Evolutionary conservation across 441 rosid species (phyloP), one percentile per base, ranked within the genome.

Genomic region (Erodium trifolium): DNA sequence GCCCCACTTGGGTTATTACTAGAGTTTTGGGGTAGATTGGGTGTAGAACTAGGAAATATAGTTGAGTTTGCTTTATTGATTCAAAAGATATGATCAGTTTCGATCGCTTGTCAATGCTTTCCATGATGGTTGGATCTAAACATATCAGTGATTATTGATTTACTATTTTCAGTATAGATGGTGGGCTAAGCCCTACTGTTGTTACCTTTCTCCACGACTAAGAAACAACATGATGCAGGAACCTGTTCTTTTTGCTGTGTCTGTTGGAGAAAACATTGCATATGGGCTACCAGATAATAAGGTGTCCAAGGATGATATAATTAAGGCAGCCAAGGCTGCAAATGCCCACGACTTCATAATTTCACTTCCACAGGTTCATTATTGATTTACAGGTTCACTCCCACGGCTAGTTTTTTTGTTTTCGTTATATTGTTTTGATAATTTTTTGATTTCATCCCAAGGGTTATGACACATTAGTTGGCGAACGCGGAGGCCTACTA

Each of bases 301-400:
- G 41, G 96, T 91, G 71, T 93, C 94, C 69, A 89, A 91, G 81
- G 90, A 89, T 63, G 89, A 89, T 69, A 87, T 93, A 72, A 85
- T 93, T 71, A 89, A 83, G 80, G 97, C 98, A 47, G 96, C 97
- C 73, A 91, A 91, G 82, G 96, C 96, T 55, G 93, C 97, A 78
- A 93, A 93, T 81, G 98, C 98, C 79, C 96, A 91, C 70, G 96
- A 93, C 53, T 91, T 93, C 74, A 91, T 93, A 77, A 84, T 91
- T 73, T 86, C 97, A 60, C 96, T 91, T 75, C 97, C 97, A 9
- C 94, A 87, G 93, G 97, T 87, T 71, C 5, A 34, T n/a, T n/a
- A n/a, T n/a, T n/a, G n/a, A n/a, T n/a, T n/a, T n/a, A n/a, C n/a
- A n/a, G n/a, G n/a, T 49, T 37, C 75, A 68, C 57, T 47, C 68